These are phyloP conservation scores for Yamadazyma diospyri DNA, from an alignment of 1,139 yeast species.

Conservation along the genomic window DNA sequence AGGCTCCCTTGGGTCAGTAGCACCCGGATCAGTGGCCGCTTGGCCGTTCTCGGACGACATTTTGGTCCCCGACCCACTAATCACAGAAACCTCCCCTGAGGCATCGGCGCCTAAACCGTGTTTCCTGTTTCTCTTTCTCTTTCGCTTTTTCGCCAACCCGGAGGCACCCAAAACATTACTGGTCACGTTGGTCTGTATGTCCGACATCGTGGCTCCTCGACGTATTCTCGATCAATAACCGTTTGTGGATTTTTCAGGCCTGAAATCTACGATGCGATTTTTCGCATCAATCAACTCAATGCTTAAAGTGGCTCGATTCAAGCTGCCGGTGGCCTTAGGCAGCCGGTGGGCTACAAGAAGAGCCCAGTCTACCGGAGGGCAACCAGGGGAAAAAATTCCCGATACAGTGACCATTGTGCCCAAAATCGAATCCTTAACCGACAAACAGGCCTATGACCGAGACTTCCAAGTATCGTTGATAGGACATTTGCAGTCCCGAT, in stretches of 20 bases:
- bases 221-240: no score
- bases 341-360: no score
- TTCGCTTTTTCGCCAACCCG: slow-evolving; percentile 16
- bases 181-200: slow-evolving; percentile 3
- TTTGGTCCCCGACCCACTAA: neutral
- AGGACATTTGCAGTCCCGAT: slow-evolving; percentile 43
- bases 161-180: slow-evolving; percentile 7
- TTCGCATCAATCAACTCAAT: slow-evolving; percentile 1
- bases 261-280: slow-evolving; percentile 5
- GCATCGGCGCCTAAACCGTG: slow-evolving; percentile 1
- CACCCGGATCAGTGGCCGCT: neutral
- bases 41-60: neutral
- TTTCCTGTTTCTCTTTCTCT: slow-evolving; percentile 20
- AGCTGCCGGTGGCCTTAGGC: no score
- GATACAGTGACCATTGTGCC: slow-evolving; percentile 33
- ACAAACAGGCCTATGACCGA: slow-evolving; percentile 20
- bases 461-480: slow-evolving; percentile 42
- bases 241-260: no score
- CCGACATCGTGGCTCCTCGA: slow-evolving; percentile 4
- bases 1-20: no score
- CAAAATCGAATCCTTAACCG: slow-evolving; percentile 26
- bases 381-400: no score
- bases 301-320: no score
- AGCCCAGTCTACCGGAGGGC: no score
- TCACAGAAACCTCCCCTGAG: no score